Percentiles rank a stretch among this genome's conserved stretches.
These are phyloP conservation scores for Taiozyma sp. DNA, from an alignment of 1,139 yeast species.

Conservation along the genomic window DNA sequence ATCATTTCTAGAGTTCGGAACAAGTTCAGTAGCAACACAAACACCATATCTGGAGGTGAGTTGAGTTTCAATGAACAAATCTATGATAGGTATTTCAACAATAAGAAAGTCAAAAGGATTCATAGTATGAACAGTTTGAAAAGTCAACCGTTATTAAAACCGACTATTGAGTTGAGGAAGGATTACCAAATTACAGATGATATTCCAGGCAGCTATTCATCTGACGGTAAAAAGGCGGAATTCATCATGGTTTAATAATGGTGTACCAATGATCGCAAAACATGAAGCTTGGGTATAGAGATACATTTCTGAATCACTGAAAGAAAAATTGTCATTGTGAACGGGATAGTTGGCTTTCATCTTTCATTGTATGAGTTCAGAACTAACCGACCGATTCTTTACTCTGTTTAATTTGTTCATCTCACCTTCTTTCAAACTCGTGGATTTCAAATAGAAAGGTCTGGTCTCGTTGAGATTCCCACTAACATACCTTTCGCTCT, in stretches of 20 bases:
- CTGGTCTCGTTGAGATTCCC: background rate
- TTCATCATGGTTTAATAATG: background rate
- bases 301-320: background rate
- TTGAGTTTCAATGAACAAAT: background rate
- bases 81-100: background rate
- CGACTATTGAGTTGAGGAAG: background rate
- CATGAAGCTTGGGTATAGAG: background rate
- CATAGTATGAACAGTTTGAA: background rate
- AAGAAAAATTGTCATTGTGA: background rate
- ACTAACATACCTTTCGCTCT: background rate
- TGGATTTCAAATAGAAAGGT: background rate
- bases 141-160: background rate
- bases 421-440: background rate
- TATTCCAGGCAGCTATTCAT: background rate
- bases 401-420: conserved; percentile 21
- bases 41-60: background rate
- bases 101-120: background rate
- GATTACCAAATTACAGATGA: background rate
- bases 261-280: background rate
- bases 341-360: background rate
- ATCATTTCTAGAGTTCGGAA: conserved; percentile 3
- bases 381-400: conserved; percentile 35
- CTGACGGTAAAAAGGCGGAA: background rate
- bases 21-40: conserved; percentile 1
- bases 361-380: background rate